phyloP scores from a whole-genome alignment of 495 filamentous ascomycete species.

The Tetracladium marchalianum region DNA sequence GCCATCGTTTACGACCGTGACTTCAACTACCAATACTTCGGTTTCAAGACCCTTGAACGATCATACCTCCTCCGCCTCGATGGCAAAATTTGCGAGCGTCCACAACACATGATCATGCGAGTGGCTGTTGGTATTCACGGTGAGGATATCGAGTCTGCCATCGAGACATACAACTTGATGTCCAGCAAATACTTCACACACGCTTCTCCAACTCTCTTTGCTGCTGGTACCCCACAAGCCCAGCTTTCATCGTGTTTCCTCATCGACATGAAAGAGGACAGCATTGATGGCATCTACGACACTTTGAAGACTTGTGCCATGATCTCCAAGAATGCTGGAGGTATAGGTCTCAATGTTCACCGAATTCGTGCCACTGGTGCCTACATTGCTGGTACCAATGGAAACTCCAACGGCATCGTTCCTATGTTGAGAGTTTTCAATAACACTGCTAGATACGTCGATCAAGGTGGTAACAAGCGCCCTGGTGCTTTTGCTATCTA shows the following conservation, averaged over 20 bases:
- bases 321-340: slow-evolving; percentile 98
- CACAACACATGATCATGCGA: slow-evolving; percentile 99
- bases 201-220: slow-evolving; percentile 95
- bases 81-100: slow-evolving; percentile 89
- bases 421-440: slow-evolving; percentile 98
- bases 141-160: slow-evolving; percentile 82
- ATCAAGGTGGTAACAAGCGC: slow-evolving; percentile 98
- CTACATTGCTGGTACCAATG: slow-evolving; percentile 96
- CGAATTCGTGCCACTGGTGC: slow-evolving; percentile 93
- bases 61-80: slow-evolving; percentile 91
- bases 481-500: slow-evolving; percentile 98
- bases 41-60: slow-evolving; percentile 97
- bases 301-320: slow-evolving; percentile 98
- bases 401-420: slow-evolving; percentile 92
- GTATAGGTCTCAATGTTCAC: slow-evolving; percentile 92
- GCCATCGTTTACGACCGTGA: slow-evolving; percentile 98
- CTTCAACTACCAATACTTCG: slow-evolving; percentile 99
- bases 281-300: slow-evolving; percentile 98
- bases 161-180: slow-evolving; percentile 98
- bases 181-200: slow-evolving; percentile 97
- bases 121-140: slow-evolving; percentile 95
- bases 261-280: slow-evolving; percentile 97
- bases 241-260: slow-evolving; percentile 97
- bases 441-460: slow-evolving; percentile 96
- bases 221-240: slow-evolving; percentile 85